phyloP scores from a whole-genome alignment of 345 rosid genomes.

The Acer saccharum region DNA sequence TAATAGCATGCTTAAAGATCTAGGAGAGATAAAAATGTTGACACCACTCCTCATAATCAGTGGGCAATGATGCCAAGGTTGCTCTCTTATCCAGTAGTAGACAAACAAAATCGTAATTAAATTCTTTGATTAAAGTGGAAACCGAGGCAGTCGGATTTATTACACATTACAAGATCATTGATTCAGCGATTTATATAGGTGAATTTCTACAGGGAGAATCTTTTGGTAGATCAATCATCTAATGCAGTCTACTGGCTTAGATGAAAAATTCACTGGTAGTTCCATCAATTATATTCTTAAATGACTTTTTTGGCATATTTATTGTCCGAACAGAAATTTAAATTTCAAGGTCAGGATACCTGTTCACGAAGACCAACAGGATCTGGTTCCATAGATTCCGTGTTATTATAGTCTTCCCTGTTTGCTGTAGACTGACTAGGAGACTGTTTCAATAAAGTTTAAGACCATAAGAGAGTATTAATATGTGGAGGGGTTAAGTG shows the following conservation, averaged over 20 bases:
- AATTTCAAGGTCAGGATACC: constrained; percentile 43
- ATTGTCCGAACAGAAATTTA: not conserved
- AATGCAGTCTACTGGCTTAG: not conserved
- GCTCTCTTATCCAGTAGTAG: not conserved
- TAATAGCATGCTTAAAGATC: not conserved
- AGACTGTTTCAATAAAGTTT: constrained; percentile 45
- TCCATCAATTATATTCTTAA: not conserved
- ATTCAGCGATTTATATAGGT: not conserved
- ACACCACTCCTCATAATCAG: too few species aligned
- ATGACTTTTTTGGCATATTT: not conserved
- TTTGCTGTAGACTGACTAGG: constrained; percentile 33
- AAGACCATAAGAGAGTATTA: constrained; percentile 13
- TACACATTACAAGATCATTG: not conserved
- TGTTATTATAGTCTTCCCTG: constrained; percentile 57
- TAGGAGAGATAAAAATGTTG: not conserved
- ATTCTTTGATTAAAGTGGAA: not conserved
- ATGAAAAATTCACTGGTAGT: not conserved
- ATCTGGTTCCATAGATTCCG: constrained; percentile 69
- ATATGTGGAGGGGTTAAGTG: not conserved
- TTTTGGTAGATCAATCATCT: not conserved
- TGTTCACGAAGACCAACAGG: constrained; percentile 74
- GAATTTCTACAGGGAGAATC: not conserved
- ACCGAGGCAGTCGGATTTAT: not conserved
- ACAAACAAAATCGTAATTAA: not conserved
- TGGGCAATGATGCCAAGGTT: not conserved